Evolutionary conservation across 257 asterid species (phyloP).

Genomic region (Nicotiana knightiana): DNA sequence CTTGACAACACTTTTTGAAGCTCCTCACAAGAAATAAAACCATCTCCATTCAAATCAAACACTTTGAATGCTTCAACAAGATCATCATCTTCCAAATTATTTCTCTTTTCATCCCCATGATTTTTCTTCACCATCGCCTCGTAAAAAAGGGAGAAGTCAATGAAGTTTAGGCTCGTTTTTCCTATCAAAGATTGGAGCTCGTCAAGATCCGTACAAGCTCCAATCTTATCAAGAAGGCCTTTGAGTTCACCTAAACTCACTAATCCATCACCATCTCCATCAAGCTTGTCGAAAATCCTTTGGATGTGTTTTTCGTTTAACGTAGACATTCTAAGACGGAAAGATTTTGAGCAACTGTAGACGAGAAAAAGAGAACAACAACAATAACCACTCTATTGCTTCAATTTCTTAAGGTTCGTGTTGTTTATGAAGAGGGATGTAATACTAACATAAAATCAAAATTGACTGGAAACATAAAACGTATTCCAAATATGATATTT

Average conservation of each 20-base stretch:
- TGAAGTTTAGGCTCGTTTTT: constrained; percentile 16
- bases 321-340: not conserved
- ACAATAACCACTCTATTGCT: not conserved
- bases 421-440: not conserved
- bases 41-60: constrained; percentile 31
- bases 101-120: not conserved
- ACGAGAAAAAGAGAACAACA: not conserved
- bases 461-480: no score
- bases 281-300: constrained; percentile 25
- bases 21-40: constrained; percentile 31
- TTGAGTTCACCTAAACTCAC: constrained; percentile 28
- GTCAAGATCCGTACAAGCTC: constrained; percentile 13
- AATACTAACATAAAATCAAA: no score
- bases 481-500: no score
- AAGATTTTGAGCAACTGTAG: not conserved
- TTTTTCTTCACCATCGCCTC: constrained; percentile 15
- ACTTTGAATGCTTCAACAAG: constrained; percentile 30
- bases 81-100: constrained; percentile 14
- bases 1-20: constrained; percentile 22
- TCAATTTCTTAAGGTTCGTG: not conserved
- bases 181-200: constrained; percentile 25
- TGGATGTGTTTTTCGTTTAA: not conserved
- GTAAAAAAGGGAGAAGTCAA: constrained; percentile 30
- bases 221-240: constrained; percentile 21
- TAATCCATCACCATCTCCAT: constrained; percentile 24